Base-by-base conservation (phyloP, 2,329 filamentous ascomycete genomes). In the Exophiala mesophila region DNA sequence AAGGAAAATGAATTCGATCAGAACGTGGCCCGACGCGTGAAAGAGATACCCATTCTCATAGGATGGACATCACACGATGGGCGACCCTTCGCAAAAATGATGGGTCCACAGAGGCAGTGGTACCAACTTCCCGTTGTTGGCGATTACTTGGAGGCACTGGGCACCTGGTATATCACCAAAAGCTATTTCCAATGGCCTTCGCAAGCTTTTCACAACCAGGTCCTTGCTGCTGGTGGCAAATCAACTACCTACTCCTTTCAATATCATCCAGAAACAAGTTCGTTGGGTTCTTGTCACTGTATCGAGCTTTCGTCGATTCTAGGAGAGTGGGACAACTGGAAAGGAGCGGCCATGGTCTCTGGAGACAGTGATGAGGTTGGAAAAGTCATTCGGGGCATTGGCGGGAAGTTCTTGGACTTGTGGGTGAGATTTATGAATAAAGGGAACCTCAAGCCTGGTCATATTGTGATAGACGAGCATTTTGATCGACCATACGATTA, bases 61-160 rank as follows among this genome's bases (percentile, higher is more conserved):
- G 34, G 34, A 13, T 37, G 34, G 34, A 37, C 34, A 23, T 12
- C 21, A 13, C 34, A 37, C 17, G 34, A 37, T 24, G 34, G 34
- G 13, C 34, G 34, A 4, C 34, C 34, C 7, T 37, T 37, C 12
- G 34, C 34, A 2, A 3, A 21, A 18, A 23, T 18, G 34, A 37
- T 37, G 34, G 34, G 34, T 16, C 34, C 34, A 2, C 12, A 23
- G 3, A 21, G 34, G 20, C 26, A 18, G 18, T 13, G 21, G 34
- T 37, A 37, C 34, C 12, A 21, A 5, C 17, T 37, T 10, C 34
- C 34, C 16, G 34, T 4, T 21, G 5, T 37, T 21, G 34, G 34
- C 26, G 18, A 16, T 3, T 13, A 23, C 12, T 21, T 37, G 19
- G 34, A 37, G 34, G 21, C 34, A 37, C 34, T 37, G 4, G 34